Evolutionary conservation across 2,329 filamentous ascomycete species (phyloP).

Genomic region (Torrubiellomyces zombiae): DNA sequence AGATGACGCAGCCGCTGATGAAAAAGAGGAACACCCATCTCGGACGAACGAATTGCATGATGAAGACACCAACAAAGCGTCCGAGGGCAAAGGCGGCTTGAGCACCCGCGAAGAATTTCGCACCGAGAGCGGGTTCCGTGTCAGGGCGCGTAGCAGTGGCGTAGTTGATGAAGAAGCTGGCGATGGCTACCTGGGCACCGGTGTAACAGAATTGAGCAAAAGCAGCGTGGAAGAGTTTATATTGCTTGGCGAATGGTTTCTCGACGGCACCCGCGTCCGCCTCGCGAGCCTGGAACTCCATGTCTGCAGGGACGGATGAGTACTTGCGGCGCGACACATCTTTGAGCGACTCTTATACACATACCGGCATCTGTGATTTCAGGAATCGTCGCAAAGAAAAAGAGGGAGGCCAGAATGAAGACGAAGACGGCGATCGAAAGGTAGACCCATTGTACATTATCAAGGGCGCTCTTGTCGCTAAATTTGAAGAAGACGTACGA

Average conservation of each 20-base stretch:
- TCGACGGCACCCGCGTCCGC: constrained; percentile 35
- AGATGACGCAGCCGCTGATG: constrained; percentile 47
- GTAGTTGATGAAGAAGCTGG: constrained; percentile 59
- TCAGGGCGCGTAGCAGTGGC: constrained; percentile 40
- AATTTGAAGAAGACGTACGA: constrained; percentile 58
- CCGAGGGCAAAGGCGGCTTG: constrained; percentile 59
- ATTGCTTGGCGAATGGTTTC: constrained; percentile 52
- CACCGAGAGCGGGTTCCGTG: constrained; percentile 33
- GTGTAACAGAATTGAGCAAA: constrained; percentile 67
- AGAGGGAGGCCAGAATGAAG: constrained; percentile 45
- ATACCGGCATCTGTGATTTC: constrained; percentile 43
- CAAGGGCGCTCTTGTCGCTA: constrained; percentile 36
- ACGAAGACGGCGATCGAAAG: constrained; percentile 58
- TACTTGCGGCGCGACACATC: neutral
- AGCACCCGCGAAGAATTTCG: constrained; percentile 56
- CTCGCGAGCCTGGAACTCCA: constrained; percentile 41
- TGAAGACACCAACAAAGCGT: constrained; percentile 46
- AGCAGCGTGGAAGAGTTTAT: constrained; percentile 58
- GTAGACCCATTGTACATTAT: constrained; percentile 63
- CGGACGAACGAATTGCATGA: constrained; percentile 53
- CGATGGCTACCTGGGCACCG: constrained; percentile 52
- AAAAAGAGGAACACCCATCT: constrained; percentile 52
- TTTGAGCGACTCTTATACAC: too few species aligned
- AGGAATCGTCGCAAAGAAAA: constrained; percentile 50
- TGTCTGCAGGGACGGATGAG: constrained; percentile 34